Conservation (phyloP, 768 basidiomycete genomes). For the Pholiota microspora region DNA sequence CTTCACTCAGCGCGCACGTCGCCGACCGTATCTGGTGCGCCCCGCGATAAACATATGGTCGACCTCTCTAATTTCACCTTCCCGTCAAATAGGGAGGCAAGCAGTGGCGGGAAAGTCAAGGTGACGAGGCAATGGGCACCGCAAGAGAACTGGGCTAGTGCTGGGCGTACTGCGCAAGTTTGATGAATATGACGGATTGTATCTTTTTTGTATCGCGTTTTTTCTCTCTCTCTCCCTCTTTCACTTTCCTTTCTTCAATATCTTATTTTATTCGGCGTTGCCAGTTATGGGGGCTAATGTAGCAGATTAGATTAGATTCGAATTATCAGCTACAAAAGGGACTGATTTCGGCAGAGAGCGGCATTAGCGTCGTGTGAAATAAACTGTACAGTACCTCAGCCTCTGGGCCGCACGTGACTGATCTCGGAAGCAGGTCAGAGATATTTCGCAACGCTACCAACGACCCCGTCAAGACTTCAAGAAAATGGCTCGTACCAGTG, state of each 20-base stretch:
- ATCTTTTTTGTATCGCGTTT: conserved; percentile 16
- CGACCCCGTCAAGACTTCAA: conserved; percentile 53
- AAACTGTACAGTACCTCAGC: conserved; percentile 63
- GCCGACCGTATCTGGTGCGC: conserved; percentile 46
- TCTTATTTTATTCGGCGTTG: conserved; percentile 14
- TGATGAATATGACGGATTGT: conserved; percentile 19
- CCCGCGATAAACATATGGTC: conserved; percentile 35
- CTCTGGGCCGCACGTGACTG: conserved; percentile 41
- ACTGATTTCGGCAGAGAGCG: conserved; percentile 16
- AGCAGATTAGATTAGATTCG: conserved; percentile 29
- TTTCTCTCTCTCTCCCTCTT: conserved; percentile 11
- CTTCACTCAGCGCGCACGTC: conserved; percentile 49
- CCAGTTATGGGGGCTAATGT: neutral
- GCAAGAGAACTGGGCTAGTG: conserved; percentile 31
- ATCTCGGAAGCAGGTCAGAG: conserved; percentile 19
- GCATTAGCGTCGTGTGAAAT: conserved; percentile 24
- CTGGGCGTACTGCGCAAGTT: conserved; percentile 32
- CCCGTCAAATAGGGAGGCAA: conserved; percentile 26
- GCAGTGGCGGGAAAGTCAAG: conserved; percentile 42
- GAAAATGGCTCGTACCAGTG: conserved; percentile 79
- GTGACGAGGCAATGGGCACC: conserved; percentile 49
- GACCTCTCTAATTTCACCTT: conserved; percentile 27
- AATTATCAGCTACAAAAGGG: conserved; percentile 17
- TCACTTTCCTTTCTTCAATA: conserved; percentile 7
- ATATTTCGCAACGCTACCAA: conserved; percentile 28